A percentile compares a stretch with the other conserved stretches of the same genome.
Evolutionary conservation across 495 filamentous ascomycete species (phyloP).

Genomic region (Penicillium manginii): DNA sequence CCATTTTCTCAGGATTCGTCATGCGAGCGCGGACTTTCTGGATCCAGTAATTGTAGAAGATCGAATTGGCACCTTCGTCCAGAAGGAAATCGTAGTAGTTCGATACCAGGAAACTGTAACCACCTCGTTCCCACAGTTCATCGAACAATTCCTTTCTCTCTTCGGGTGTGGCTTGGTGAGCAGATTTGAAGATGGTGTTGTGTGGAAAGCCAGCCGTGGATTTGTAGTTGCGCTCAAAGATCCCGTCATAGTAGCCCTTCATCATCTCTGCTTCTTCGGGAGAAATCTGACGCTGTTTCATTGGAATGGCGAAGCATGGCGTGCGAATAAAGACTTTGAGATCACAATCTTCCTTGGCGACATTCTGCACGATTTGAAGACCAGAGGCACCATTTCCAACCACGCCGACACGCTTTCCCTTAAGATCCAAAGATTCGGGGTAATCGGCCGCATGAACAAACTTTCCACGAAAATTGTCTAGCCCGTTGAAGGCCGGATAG

Average conservation of each 20-base stretch:
- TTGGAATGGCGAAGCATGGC: constrained; percentile 46
- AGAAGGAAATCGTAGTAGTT: constrained; percentile 55
- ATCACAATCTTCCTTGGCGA: constrained; percentile 35
- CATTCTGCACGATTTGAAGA: constrained; percentile 32
- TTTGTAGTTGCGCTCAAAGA: constrained; percentile 34
- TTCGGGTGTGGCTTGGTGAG: constrained; percentile 50
- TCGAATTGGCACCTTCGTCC: constrained; percentile 47
- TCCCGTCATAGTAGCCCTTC: constrained; percentile 46
- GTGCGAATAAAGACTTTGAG: constrained; percentile 53
- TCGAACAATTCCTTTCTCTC: constrained; percentile 51
- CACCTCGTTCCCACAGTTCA: constrained; percentile 50
- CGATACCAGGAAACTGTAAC: constrained; percentile 52
- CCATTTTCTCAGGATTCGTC: constrained; percentile 45
- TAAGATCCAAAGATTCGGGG: constrained; percentile 20
- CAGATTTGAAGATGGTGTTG: constrained; percentile 36
- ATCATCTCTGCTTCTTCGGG: constrained; percentile 48
- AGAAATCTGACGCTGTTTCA: constrained; percentile 46
- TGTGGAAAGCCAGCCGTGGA: constrained; percentile 50
- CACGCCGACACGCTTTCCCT: constrained; percentile 30
- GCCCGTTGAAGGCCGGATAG: constrained; percentile 24
- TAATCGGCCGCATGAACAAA: constrained; percentile 24
- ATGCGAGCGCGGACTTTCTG: constrained; percentile 53
- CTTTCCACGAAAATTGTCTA: constrained; percentile 18
- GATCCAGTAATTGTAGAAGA: constrained; percentile 59
- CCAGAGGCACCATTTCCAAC: constrained; percentile 31